Conservation (phyloP, 2,329 filamentous ascomycete genomes). For the Capronia americana region DNA sequence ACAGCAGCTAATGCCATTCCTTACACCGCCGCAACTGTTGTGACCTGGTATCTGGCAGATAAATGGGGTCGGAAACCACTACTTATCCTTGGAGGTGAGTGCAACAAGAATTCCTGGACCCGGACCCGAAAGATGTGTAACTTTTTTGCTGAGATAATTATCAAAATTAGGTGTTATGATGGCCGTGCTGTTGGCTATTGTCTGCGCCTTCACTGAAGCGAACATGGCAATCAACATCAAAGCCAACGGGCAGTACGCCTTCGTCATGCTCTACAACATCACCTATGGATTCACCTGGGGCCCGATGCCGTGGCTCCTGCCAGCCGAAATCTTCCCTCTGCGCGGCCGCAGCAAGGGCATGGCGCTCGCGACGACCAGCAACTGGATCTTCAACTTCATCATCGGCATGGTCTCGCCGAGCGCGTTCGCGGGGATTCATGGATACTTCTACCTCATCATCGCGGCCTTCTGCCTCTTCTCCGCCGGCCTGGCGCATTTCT, state of each 20-base stretch:
- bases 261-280: not conserved
- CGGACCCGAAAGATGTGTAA: too few relatives aligned
- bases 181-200: not conserved
- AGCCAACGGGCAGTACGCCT: not conserved
- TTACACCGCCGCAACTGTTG: not conserved
- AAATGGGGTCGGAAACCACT: not conserved
- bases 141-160: too few relatives aligned
- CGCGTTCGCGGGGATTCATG: not conserved
- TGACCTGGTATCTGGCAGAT: not conserved
- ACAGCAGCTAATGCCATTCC: not conserved
- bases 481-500: not conserved
- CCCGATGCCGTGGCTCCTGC: not conserved
- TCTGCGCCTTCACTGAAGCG: not conserved
- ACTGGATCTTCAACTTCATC: conserved; percentile 13
- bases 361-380: not conserved
- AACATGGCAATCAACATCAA: not conserved
- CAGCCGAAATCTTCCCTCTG: not conserved
- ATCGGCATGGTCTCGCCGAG: conserved; percentile 1
- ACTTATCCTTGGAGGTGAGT: not conserved
- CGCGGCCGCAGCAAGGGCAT: not conserved
- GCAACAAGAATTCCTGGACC: too few relatives aligned
- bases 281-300: not conserved
- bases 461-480: conserved; percentile 5
- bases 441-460: not conserved
- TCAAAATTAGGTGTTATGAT: not conserved